Conservation (phyloP, 2,329 filamentous ascomycete species). For the Fusarium lateritium region DNA sequence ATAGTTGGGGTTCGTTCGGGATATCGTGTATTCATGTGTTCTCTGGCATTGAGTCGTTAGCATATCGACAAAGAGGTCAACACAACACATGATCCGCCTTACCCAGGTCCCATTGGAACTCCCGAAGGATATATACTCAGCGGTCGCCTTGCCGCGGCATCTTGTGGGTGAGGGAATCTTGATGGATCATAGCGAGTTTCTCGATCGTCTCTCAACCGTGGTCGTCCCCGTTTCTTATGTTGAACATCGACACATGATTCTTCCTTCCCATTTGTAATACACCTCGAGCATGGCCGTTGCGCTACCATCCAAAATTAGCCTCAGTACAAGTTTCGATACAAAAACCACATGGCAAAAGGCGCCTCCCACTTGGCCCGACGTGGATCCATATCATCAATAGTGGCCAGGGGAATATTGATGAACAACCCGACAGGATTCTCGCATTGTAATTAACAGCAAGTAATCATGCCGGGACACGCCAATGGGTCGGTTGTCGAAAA, state of each 20-base stretch:
- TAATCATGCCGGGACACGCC: background rate
- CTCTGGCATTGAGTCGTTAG: conserved; percentile 66
- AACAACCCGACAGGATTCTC: background rate
- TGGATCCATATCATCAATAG: background rate
- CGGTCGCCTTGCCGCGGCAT: conserved; percentile 64
- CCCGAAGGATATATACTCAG: conserved; percentile 66
- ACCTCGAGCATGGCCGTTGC: conserved; percentile 83
- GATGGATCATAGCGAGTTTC: conserved; percentile 70
- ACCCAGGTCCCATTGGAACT: conserved; percentile 59
- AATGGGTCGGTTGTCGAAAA: background rate
- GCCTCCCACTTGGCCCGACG: background rate
- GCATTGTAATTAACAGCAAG: background rate
- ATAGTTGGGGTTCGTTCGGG: conserved; percentile 64
- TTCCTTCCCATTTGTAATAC: conserved; percentile 83
- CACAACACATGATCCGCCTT: conserved; percentile 63
- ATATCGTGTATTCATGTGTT: conserved; percentile 64
- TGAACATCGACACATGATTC: conserved; percentile 86
- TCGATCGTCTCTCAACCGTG: conserved; percentile 80
- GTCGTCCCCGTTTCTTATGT: conserved; percentile 87
- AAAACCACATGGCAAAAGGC: background rate
- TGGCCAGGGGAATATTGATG: background rate
- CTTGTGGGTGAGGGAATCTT: conserved; percentile 62
- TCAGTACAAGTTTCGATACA: background rate
- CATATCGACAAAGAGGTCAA: conserved; percentile 64
- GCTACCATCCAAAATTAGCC: conserved; percentile 64